Percentiles rank a stretch among this genome's conserved stretches.
Conservation (phyloP, 2,329 filamentous ascomycete species). For the Neofusicoccum sp. region DNA sequence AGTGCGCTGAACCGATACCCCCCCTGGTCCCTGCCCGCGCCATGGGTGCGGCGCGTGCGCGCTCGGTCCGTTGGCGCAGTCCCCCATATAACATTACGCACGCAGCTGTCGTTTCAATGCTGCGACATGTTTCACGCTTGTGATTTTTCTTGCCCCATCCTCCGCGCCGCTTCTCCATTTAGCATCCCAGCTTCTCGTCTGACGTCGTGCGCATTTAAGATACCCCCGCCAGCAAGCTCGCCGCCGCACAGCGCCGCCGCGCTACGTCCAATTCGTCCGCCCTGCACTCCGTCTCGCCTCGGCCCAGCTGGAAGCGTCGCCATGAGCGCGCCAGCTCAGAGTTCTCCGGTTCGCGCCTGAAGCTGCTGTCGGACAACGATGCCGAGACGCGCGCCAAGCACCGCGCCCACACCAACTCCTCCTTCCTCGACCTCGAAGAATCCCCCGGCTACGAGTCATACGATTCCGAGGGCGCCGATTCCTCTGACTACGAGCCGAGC, state of each 20-base stretch:
- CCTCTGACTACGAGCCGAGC: slow-evolving; percentile 60
- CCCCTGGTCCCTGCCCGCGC: slow-evolving; percentile 7
- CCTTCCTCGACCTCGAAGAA: slow-evolving; percentile 70
- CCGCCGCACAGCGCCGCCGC: slow-evolving; percentile 42
- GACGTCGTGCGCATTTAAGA: slow-evolving; percentile 17
- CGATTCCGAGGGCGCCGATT: slow-evolving; percentile 68
- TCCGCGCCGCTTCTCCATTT: slow-evolving; percentile 7
- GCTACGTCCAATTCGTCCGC: slow-evolving; percentile 51
- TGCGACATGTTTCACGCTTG: slow-evolving; percentile 22
- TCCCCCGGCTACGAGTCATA: slow-evolving; percentile 68
- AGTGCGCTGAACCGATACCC: slow-evolving; percentile 38
- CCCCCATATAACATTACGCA: slow-evolving; percentile 21
- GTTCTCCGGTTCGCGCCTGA: slow-evolving; percentile 40
- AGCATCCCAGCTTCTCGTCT: slow-evolving; percentile 4
- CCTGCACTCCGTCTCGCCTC: slow-evolving; percentile 43
- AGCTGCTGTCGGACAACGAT: slow-evolving; percentile 28
- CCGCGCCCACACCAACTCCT: slow-evolving; percentile 44
- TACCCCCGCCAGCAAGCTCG: slow-evolving; percentile 27
- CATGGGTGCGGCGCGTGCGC: slow-evolving; percentile 13
- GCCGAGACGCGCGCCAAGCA: slow-evolving; percentile 30
- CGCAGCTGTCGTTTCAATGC: slow-evolving; percentile 18
- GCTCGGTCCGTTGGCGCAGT: slow-evolving; percentile 17
- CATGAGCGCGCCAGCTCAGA: slow-evolving; percentile 54
- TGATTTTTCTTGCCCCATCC: slow-evolving; percentile 9
- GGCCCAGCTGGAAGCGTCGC: slow-evolving; percentile 39